phyloP scores from a whole-genome alignment of 1,284 basidiomycete species.

The Phlebopus sp. region DNA sequence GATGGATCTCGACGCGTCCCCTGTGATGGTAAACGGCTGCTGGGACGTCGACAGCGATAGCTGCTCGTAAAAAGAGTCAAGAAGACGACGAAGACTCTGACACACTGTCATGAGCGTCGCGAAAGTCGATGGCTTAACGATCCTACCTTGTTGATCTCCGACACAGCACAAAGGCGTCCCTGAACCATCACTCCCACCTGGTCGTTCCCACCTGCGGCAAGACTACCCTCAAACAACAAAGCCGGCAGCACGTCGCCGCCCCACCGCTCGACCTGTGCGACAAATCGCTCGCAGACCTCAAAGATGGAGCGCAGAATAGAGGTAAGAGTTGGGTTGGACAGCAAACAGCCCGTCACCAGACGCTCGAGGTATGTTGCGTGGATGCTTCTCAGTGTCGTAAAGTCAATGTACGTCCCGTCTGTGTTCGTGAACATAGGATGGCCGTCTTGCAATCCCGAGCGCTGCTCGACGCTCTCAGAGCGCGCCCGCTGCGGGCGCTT shows the following conservation, averaged over 20 bases:
- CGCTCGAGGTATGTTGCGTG: slow-evolving; percentile 82
- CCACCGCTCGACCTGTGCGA: slow-evolving; percentile 84
- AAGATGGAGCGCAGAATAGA: slow-evolving; percentile 69
- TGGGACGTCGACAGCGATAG: slow-evolving; percentile 71
- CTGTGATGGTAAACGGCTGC: slow-evolving; percentile 55
- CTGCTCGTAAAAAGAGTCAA: slow-evolving; percentile 77
- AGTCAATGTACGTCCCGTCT: slow-evolving; percentile 58
- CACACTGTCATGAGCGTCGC: slow-evolving; percentile 5
- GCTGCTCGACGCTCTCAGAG: slow-evolving; percentile 20
- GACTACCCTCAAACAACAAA: slow-evolving; percentile 74
- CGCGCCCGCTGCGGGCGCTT: slow-evolving; percentile 31
- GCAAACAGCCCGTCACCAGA: slow-evolving; percentile 74
- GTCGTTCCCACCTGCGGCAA: slow-evolving; percentile 48
- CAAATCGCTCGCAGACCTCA: slow-evolving; percentile 81
- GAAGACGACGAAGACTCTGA: slow-evolving; percentile 58
- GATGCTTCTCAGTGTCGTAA: slow-evolving; percentile 77
- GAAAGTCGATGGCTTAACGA: slow-evolving; percentile 5
- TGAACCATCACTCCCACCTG: slow-evolving; percentile 67
- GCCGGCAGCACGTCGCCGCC: slow-evolving; percentile 89
- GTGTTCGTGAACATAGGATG: slow-evolving; percentile 9
- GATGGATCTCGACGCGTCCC: slow-evolving; percentile 67
- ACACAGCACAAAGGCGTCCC: slow-evolving; percentile 64
- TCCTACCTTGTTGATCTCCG: slow-evolving; percentile 70
- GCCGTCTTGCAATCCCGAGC: slow-evolving; percentile 11
- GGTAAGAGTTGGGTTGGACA: slow-evolving; percentile 66